Conservation (phyloP, 148 eudicot species). For the Amaranthus cruentus region DNA sequence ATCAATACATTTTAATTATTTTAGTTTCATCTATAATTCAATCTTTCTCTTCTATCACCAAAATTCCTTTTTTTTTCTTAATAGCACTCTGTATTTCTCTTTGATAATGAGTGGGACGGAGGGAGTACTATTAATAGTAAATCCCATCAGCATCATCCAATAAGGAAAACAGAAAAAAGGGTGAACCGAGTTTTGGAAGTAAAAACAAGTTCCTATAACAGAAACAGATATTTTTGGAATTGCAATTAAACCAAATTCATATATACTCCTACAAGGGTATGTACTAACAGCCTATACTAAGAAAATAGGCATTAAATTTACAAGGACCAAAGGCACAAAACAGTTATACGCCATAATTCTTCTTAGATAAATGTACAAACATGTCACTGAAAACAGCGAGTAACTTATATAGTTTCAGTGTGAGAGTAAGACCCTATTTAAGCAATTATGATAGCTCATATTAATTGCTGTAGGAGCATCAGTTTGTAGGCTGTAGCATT, state of each 20-base stretch:
- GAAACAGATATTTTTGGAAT: neutral
- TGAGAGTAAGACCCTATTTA: neutral
- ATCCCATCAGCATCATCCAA: neutral
- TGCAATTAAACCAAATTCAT: neutral
- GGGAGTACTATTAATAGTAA: neutral
- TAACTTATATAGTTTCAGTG: neutral
- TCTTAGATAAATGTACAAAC: neutral
- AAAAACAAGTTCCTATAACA: neutral
- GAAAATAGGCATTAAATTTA: conserved; percentile 1
- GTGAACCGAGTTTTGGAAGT: neutral
- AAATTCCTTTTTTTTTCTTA: no score
- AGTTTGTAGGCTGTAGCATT: neutral
- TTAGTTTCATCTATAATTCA: no score
- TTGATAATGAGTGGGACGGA: no score
- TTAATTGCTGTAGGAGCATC: neutral
- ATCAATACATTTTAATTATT: no score
- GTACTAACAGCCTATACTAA: neutral
- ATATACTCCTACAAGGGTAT: neutral
- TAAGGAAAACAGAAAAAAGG: neutral
- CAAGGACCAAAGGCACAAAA: neutral
- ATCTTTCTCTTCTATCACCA: no score
- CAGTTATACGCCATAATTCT: conserved; percentile 4
- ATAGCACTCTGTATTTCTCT: no score
- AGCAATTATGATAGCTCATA: neutral
- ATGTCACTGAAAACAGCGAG: conserved; percentile 6